phyloP scores from a whole-genome alignment of 129 eudicot genomes.

The Flaveria ramosissima region DNA sequence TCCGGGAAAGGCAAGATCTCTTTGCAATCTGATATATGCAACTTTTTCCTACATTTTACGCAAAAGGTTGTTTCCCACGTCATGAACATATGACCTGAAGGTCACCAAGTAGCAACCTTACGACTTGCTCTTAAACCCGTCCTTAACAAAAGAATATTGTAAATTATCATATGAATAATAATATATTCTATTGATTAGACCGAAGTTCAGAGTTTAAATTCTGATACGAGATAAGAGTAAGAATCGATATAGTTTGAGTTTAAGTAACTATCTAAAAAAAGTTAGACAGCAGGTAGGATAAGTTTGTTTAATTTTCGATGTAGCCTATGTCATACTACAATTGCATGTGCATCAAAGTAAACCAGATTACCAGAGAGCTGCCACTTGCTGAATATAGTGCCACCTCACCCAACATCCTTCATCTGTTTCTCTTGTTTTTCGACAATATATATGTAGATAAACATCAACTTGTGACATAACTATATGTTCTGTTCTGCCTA shows the following conservation, averaged over 20 bases:
- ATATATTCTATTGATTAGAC: background rate
- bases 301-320: slow-evolving; percentile 2
- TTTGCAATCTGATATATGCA: no score
- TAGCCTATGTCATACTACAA: background rate
- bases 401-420: slow-evolving; percentile 32
- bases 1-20: no score
- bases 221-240: no score
- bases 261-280: no score
- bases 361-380: slow-evolving; percentile 19
- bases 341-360: slow-evolving; percentile 19
- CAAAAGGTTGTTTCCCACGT: no score
- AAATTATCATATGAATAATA: background rate
- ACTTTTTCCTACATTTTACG: no score
- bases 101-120: no score
- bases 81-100: no score
- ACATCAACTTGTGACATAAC: slow-evolving; percentile 2
- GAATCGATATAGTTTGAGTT: no score
- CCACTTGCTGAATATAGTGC: slow-evolving; percentile 38
- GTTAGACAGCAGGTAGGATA: background rate
- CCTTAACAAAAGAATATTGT: no score
- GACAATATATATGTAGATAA: slow-evolving; percentile 33
- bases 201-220: no score
- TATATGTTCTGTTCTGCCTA: background rate
- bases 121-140: no score
- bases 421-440: slow-evolving; percentile 13